phyloP scores from a whole-genome alignment of 768 basidiomycete genomes.

The Hypholoma sublateritium region DNA sequence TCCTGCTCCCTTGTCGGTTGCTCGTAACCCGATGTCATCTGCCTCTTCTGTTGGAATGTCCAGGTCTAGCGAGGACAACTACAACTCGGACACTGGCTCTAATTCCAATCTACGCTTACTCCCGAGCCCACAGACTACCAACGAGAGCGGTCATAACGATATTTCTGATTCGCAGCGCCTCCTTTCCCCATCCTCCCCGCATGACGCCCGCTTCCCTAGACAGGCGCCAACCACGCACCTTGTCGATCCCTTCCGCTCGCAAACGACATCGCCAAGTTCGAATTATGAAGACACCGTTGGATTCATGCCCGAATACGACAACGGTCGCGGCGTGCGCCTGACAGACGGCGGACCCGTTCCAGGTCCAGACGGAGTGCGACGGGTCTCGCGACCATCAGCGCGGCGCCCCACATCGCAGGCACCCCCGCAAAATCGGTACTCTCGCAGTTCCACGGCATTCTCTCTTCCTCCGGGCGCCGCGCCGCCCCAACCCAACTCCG shows the following conservation, averaged over 20 bases:
- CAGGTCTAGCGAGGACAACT: constrained; percentile 48
- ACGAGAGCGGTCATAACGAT: constrained; percentile 30
- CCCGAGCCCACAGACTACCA: constrained; percentile 38
- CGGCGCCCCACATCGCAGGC: constrained; percentile 63
- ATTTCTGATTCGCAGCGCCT: constrained; percentile 37
- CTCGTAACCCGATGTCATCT: constrained; percentile 50
- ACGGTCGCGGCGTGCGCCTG: constrained; percentile 69
- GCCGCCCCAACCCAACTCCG: constrained; percentile 50
- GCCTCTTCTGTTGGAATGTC: constrained; percentile 43
- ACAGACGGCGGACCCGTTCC: constrained; percentile 85
- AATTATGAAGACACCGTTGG: constrained; percentile 36
- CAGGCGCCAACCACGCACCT: constrained; percentile 30
- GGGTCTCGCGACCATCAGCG: constrained; percentile 64
- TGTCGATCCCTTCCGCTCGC: constrained; percentile 57
- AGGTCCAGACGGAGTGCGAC: constrained; percentile 71
- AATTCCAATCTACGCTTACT: constrained; percentile 43
- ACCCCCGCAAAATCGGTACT: constrained; percentile 69
- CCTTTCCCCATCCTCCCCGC: constrained; percentile 28
- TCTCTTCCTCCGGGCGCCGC: constrained; percentile 77
- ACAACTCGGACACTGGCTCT: constrained; percentile 40
- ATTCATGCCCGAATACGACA: constrained; percentile 35
- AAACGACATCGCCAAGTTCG: constrained; percentile 36
- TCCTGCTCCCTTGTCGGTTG: constrained; percentile 70
- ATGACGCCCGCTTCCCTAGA: constrained; percentile 24
- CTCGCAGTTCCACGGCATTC: constrained; percentile 52